Conservation (phyloP, 495 filamentous ascomycete genomes). For the Penicillium daleae region DNA sequence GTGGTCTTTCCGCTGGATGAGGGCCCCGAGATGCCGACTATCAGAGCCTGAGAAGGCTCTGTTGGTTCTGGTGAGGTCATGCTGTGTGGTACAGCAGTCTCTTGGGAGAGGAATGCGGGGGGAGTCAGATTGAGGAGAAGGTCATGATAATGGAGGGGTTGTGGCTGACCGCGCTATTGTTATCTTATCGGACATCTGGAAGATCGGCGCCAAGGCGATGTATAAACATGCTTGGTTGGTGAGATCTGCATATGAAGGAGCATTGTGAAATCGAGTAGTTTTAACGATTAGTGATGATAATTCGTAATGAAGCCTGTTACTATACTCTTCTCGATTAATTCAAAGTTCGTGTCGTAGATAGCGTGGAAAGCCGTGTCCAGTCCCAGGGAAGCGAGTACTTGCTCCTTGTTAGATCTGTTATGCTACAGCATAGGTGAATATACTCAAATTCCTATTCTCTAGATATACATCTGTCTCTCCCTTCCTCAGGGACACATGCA, state of each 20-base stretch:
- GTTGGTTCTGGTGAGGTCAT: conserved; percentile 14
- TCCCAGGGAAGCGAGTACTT: neutral
- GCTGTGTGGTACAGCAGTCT: conserved; percentile 10
- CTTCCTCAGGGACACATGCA: neutral
- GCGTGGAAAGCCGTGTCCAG: neutral
- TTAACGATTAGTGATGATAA: no score
- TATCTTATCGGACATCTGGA: neutral
- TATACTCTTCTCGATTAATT: no score
- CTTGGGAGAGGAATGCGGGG: neutral
- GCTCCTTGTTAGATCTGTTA: neutral
- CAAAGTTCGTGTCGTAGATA: neutral
- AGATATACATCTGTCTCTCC: neutral
- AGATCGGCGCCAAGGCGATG: conserved; percentile 3
- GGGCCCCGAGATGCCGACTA: conserved; percentile 74
- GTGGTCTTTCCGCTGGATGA: conserved; percentile 84
- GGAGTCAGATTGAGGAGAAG: neutral
- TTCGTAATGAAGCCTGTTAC: neutral
- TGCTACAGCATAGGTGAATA: neutral
- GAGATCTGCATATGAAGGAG: conserved; percentile 3
- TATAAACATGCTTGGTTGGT: neutral
- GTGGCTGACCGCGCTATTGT: conserved; percentile 5
- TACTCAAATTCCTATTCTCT: neutral
- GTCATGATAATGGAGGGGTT: conserved; percentile 3
- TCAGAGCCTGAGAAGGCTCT: conserved; percentile 41
- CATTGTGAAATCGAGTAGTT: no score